Conservation (phyloP, 371 early-diverging fungal genomes). For the Mucor lusitanicus region DNA sequence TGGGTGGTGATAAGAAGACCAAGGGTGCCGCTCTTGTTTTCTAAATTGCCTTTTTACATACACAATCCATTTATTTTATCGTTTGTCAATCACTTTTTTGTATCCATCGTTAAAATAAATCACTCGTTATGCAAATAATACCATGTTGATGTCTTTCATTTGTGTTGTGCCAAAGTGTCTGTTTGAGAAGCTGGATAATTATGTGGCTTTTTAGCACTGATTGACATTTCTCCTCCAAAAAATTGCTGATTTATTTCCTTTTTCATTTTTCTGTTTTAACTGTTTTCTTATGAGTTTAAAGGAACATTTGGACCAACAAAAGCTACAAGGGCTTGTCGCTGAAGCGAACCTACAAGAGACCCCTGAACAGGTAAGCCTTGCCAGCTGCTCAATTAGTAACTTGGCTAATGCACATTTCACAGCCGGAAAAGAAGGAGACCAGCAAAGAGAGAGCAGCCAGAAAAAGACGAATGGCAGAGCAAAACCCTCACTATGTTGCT, state of each 20-base stretch:
- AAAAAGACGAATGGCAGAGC: constrained; percentile 11
- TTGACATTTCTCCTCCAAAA: not conserved
- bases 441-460: constrained; percentile 12
- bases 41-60: constrained; percentile 43
- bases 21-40: constrained; percentile 79
- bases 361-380: not conserved
- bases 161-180: not conserved
- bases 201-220: not conserved
- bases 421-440: constrained; percentile 6
- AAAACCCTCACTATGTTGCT: constrained; percentile 13
- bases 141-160: not conserved
- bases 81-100: not conserved
- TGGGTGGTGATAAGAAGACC: constrained; percentile 98
- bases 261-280: not conserved
- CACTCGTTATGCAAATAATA: not conserved
- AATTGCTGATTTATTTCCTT: not conserved
- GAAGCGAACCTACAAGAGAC: not conserved
- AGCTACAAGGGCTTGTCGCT: not conserved
- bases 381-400: not conserved
- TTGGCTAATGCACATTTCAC: not conserved
- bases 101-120: not conserved
- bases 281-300: constrained; percentile 5
- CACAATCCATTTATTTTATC: not conserved
- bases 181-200: not conserved
- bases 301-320: not conserved